These are phyloP conservation scores for Erigeron canadensis DNA, from an alignment of 129 eudicot species.

Conservation along the genomic window DNA sequence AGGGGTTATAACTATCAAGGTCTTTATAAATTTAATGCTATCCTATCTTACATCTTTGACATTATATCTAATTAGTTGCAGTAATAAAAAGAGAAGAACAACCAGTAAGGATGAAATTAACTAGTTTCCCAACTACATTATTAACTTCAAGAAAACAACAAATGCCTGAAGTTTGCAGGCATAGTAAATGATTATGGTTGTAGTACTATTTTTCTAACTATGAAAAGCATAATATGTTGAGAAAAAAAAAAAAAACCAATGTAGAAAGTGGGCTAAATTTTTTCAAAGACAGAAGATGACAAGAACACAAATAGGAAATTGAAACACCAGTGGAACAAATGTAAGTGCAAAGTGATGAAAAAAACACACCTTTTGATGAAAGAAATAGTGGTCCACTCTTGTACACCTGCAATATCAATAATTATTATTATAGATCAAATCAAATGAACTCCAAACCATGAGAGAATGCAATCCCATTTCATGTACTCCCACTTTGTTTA, in stretches of 20 bases:
- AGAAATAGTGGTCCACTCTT: slow-evolving; percentile 86
- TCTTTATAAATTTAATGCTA: no score
- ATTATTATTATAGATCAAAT: slow-evolving; percentile 27
- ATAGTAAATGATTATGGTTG: slow-evolving; percentile 12
- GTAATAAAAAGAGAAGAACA: not conserved
- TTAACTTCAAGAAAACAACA: slow-evolving; percentile 7
- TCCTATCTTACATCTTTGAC: no score
- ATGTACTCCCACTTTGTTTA: not conserved
- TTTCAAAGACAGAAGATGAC: slow-evolving; percentile 16
- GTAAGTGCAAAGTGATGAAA: slow-evolving; percentile 25
- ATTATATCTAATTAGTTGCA: not conserved
- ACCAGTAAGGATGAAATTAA: slow-evolving; percentile 22
- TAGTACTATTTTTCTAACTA: no score
- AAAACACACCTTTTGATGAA: slow-evolving; percentile 81
- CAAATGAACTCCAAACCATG: not conserved
- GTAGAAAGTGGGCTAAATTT: not conserved
- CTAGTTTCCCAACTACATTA: slow-evolving; percentile 13
- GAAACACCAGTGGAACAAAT: slow-evolving; percentile 15
- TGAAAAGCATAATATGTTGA: not conserved
- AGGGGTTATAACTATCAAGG: no score
- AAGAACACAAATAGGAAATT: not conserved
- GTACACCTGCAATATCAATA: slow-evolving; percentile 64
- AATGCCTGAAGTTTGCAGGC: slow-evolving; percentile 14
- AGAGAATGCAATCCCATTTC: not conserved
- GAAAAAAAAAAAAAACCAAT: not conserved